These are phyloP conservation scores for Astrocystis sublimbata DNA, from an alignment of 495 filamentous ascomycete genomes.

Conservation along the genomic window DNA sequence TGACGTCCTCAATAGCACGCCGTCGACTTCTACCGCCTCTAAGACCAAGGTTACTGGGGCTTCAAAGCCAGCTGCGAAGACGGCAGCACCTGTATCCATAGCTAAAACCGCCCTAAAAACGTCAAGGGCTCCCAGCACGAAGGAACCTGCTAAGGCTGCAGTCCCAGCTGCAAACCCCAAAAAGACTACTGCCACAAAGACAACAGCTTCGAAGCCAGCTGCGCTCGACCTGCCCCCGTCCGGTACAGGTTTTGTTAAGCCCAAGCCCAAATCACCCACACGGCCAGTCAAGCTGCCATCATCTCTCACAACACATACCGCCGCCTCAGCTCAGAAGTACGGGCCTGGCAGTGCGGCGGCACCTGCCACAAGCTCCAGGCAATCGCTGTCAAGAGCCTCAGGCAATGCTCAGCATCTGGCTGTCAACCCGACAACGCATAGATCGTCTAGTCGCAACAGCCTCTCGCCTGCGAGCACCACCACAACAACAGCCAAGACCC, in stretches of 20 bases:
- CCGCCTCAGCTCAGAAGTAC: conserved; percentile 59
- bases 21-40: conserved; percentile 17
- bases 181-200: conserved; percentile 21
- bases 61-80: conserved; percentile 25
- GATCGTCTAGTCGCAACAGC: conserved; percentile 50
- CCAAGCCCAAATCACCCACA: conserved; percentile 65
- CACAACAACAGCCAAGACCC: conserved; percentile 26
- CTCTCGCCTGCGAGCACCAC: conserved; percentile 32
- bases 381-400: conserved; percentile 41
- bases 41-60: conserved; percentile 22
- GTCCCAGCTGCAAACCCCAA: conserved; percentile 35
- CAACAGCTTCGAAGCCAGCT: conserved; percentile 31
- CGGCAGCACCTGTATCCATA: conserved; percentile 35
- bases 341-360: conserved; percentile 30
- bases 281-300: conserved; percentile 61
- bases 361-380: conserved; percentile 36
- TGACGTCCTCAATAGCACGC: conserved; percentile 14
- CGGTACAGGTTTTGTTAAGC: conserved; percentile 52
- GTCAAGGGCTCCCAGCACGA: conserved; percentile 36
- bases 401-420: conserved; percentile 28
- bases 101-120: conserved; percentile 39
- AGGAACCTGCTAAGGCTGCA: conserved; percentile 35
- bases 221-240: conserved; percentile 37
- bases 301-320: conserved; percentile 63
- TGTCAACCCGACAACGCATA: conserved; percentile 26